Percentiles rank a stretch among this genome's conserved stretches.
Evolutionary conservation across 176 grass and related monocot genomes (phyloP).

Genomic region (bread wheat (Triticum aestivum)): IWGSC_CS_RefSeq_v2.1 NC_057796.1:67546697-67547196

Average conservation of each 20-base stretch:
- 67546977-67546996: conserved; percentile 92
- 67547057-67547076: not conserved
- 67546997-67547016: conserved; percentile 69
- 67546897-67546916: conserved; percentile 39
- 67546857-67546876: conserved; percentile 70
- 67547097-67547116: conserved; percentile 78
- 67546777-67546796: conserved; percentile 87
- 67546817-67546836: conserved; percentile 70
- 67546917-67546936: conserved; percentile 64
- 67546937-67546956: conserved; percentile 59
- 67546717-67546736: not conserved
- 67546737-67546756: conserved; percentile 11
- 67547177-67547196: too few relatives aligned
- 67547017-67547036: not conserved
- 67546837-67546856: conserved; percentile 60
- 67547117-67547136: conserved; percentile 57
- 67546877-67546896: conserved; percentile 41
- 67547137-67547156: conserved; percentile 59
- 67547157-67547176: conserved; percentile 56
- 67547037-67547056: not conserved
- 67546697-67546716: not conserved
- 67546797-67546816: conserved; percentile 78
- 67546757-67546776: conserved; percentile 82
- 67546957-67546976: conserved; percentile 65
- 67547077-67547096: conserved; percentile 50